These are phyloP conservation scores for Theobroma cacao DNA, from an alignment of 345 rosid species.

Conservation along the genomic window DNA sequence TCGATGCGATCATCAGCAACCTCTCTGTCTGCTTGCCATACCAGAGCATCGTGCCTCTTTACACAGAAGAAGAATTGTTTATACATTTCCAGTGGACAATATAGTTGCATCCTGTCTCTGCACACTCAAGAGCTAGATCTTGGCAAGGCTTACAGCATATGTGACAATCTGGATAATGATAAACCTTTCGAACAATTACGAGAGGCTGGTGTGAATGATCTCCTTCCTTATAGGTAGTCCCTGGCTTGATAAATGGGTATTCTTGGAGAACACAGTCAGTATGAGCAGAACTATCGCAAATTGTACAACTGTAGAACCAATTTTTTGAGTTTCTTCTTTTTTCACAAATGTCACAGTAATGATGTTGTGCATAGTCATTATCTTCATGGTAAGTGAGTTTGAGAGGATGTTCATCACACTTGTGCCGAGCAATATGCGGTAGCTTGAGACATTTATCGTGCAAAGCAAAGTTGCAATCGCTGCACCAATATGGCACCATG, in stretches of 20 bases:
- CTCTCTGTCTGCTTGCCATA: too few relatives aligned
- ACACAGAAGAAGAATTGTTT: too few relatives aligned
- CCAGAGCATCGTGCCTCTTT: too few relatives aligned
- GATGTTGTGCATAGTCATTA: not conserved
- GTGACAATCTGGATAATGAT: not conserved
- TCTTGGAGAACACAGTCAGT: not conserved
- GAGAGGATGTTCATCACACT: slow-evolving; percentile 12
- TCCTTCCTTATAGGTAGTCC: not conserved
- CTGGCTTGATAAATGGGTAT: not conserved
- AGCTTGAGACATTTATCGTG: not conserved
- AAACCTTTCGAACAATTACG: not conserved
- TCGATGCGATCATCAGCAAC: too few relatives aligned
- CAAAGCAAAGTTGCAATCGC: slow-evolving; percentile 8
- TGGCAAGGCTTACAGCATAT: not conserved
- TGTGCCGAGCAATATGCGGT: slow-evolving; percentile 6
- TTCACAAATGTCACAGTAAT: slow-evolving; percentile 16
- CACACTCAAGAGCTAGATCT: not conserved
- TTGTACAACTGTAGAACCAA: slow-evolving; percentile 8
- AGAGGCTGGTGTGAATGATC: not conserved
- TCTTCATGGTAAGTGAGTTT: slow-evolving; percentile 3
- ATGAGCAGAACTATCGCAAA: not conserved
- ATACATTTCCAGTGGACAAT: not conserved
- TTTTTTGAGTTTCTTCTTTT: slow-evolving; percentile 11
- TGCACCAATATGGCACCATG: not conserved
- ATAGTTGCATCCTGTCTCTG: not conserved